phyloP scores from a whole-genome alignment of 1,284 basidiomycete species.

The Acaromyces ingoldii region DNA sequence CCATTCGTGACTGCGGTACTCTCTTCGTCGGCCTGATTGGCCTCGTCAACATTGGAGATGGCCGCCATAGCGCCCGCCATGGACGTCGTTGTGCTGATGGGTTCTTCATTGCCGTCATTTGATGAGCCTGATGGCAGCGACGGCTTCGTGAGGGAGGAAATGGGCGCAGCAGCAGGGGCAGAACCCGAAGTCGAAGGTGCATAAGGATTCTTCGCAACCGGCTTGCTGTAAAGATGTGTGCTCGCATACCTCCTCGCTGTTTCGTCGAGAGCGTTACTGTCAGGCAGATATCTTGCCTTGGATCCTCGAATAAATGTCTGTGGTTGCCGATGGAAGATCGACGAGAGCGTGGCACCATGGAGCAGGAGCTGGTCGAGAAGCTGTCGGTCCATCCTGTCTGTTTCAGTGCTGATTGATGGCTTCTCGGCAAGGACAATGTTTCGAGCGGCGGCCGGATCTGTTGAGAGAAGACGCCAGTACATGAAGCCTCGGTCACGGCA shows the following conservation, averaged over 20 bases:
- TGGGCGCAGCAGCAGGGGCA: too few species aligned
- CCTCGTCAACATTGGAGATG: not conserved
- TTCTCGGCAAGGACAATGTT: slow-evolving; percentile 89
- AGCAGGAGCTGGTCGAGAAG: slow-evolving; percentile 46
- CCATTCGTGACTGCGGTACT: slow-evolving; percentile 10
- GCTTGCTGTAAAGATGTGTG: slow-evolving; percentile 37
- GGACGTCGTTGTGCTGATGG: not conserved
- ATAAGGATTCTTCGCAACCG: slow-evolving; percentile 6
- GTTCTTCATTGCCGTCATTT: not conserved
- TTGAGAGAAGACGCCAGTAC: slow-evolving; percentile 96
- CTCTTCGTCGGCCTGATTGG: not conserved
- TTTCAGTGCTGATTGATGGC: slow-evolving; percentile 94
- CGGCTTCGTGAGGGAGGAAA: not conserved
- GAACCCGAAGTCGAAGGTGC: not conserved
- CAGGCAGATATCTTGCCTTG: slow-evolving; percentile 24
- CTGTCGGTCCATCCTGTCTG: slow-evolving; percentile 73
- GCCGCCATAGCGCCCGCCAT: not conserved
- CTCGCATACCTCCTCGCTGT: slow-evolving; percentile 30
- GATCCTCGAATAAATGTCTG: slow-evolving; percentile 40
- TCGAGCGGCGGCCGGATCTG: slow-evolving; percentile 81
- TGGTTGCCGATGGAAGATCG: slow-evolving; percentile 44
- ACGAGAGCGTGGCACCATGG: slow-evolving; percentile 38
- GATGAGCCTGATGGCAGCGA: not conserved
- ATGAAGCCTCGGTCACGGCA: slow-evolving; percentile 95
- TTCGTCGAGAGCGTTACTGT: slow-evolving; percentile 30